phyloP scores from a whole-genome alignment of 2,329 filamentous ascomycete genomes.

The Arthrobotrys sphaeroides region DNA sequence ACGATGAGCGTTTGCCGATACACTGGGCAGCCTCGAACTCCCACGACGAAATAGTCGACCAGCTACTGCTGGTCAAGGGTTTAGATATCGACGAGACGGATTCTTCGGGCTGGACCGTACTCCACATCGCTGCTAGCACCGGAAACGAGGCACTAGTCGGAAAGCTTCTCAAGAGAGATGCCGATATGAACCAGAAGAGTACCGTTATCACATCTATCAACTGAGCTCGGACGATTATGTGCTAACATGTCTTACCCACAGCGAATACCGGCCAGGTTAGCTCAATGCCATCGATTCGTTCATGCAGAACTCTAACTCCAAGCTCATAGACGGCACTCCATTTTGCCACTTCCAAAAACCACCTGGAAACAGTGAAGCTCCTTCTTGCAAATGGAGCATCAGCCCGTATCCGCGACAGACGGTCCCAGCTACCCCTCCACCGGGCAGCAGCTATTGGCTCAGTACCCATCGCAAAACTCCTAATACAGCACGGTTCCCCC shows the following conservation, averaged over 20 bases:
- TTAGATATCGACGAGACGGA: conserved; percentile 86
- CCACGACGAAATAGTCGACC: conserved; percentile 75
- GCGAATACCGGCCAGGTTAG: conserved; percentile 73
- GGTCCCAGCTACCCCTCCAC: conserved; percentile 85
- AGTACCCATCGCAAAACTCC: conserved; percentile 81
- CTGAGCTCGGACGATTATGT: not conserved
- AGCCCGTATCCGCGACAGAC: conserved; percentile 80
- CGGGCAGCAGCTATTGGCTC: conserved; percentile 89
- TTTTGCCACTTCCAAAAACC: conserved; percentile 88
- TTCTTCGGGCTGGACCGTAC: conserved; percentile 80
- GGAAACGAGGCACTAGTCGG: conserved; percentile 74
- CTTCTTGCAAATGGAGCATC: conserved; percentile 76
- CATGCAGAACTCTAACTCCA: conserved; percentile 28
- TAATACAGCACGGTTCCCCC: conserved; percentile 79
- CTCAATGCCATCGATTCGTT: not conserved
- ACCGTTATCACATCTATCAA: conserved; percentile 54
- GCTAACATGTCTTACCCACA: conserved; percentile 58
- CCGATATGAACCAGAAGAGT: conserved; percentile 79
- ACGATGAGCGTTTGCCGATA: conserved; percentile 86
- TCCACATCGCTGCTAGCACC: conserved; percentile 83
- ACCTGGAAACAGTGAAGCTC: conserved; percentile 80
- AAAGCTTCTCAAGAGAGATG: conserved; percentile 73
- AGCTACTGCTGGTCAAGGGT: conserved; percentile 73
- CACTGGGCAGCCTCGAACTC: conserved; percentile 95
- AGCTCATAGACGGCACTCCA: conserved; percentile 79